These are phyloP conservation scores for Vitellaria paradoxa DNA, from an alignment of 179 eudicot species.

Conservation along the genomic window DNA sequence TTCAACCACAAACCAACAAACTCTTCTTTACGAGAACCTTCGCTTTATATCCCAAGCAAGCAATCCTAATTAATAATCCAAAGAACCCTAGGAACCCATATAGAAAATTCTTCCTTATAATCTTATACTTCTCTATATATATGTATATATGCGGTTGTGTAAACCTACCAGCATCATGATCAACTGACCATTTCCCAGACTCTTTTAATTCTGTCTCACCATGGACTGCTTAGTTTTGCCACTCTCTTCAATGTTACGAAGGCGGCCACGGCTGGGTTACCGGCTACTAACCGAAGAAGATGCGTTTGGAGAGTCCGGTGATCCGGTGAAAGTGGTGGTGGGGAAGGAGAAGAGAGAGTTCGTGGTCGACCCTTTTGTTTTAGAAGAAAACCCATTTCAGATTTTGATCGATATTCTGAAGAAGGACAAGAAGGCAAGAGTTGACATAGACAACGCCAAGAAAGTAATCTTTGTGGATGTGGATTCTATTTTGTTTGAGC, in stretches of 20 bases:
- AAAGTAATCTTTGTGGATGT: slow-evolving; percentile 61
- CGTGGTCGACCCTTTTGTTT: slow-evolving; percentile 57
- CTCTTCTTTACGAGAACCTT: background rate
- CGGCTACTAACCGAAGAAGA: slow-evolving; percentile 28
- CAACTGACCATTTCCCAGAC: too few species aligned
- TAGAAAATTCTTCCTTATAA: too few species aligned
- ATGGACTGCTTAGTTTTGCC: slow-evolving; percentile 62
- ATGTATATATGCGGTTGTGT: too few species aligned
- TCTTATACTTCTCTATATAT: too few species aligned
- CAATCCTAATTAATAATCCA: too few species aligned
- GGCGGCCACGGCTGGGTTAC: slow-evolving; percentile 46
- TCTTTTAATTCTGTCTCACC: too few species aligned
- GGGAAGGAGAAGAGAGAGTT: slow-evolving; percentile 66
- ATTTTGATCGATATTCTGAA: slow-evolving; percentile 49
- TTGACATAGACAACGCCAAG: slow-evolving; percentile 5
- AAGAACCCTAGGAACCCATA: too few species aligned
- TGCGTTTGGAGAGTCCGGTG: slow-evolving; percentile 20
- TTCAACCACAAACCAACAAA: slow-evolving; percentile 12
- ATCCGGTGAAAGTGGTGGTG: slow-evolving; percentile 60
- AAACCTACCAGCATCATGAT: too few species aligned
- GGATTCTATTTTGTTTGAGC: slow-evolving; percentile 79
- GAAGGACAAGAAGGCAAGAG: slow-evolving; percentile 27
- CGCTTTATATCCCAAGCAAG: slow-evolving; percentile 2
- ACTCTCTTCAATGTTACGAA: slow-evolving; percentile 27
- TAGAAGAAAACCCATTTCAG: slow-evolving; percentile 53